Percentiles rank a stretch among this genome's conserved stretches.
Evolutionary conservation across 2,329 filamentous ascomycete genomes (phyloP).

Genomic region (Rosellinia necatrix): DNA sequence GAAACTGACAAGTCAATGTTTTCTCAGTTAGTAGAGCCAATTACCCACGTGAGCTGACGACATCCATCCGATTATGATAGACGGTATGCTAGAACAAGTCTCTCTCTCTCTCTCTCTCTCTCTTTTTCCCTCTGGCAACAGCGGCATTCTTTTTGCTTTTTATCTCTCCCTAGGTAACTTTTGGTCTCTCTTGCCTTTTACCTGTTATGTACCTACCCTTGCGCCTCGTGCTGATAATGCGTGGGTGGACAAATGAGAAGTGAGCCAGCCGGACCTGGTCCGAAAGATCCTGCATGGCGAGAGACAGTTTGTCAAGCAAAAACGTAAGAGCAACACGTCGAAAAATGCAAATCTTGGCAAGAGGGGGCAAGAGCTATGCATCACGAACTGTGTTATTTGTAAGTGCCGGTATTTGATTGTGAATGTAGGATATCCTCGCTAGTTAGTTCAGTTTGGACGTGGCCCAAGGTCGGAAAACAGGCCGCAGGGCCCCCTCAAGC

Average conservation of each 20-base stretch:
- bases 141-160: not conserved
- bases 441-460: not conserved
- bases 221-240: not conserved
- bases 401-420: constrained; percentile 3
- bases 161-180: no score
- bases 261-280: not conserved
- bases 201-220: not conserved
- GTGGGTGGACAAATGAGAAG: not conserved
- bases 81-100: not conserved
- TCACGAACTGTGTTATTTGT: not conserved
- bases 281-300: constrained; percentile 10
- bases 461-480: constrained; percentile 12
- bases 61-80: not conserved
- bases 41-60: not conserved
- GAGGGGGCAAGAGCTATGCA: constrained; percentile 1
- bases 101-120: no score
- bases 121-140: no score
- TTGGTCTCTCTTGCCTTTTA: not conserved
- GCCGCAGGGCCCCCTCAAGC: not conserved
- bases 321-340: not conserved
- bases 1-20: constrained; percentile 6
- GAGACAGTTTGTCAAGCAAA: not conserved
- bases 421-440: not conserved
- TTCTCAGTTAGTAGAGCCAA: not conserved
- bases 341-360: constrained; percentile 8